These are phyloP conservation scores for Hortaea werneckii DNA, from an alignment of 2,329 filamentous ascomycete species.

Conservation along the genomic window DNA sequence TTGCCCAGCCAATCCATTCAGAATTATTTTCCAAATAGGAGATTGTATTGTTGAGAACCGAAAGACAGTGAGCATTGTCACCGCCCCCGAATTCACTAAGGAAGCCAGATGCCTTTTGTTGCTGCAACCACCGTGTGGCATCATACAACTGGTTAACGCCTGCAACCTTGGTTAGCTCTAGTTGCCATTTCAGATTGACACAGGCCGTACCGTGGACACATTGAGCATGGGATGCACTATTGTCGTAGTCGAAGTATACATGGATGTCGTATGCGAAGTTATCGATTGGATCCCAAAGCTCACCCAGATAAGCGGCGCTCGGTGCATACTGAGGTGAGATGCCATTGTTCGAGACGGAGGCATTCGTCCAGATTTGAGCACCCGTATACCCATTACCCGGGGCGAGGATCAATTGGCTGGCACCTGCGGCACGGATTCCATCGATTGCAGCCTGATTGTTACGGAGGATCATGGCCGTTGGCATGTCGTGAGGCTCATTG, in stretches of 20 bases:
- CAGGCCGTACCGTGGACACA: too few relatives aligned
- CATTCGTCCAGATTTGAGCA: not conserved
- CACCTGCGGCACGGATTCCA: conserved; percentile 2
- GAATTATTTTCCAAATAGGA: too few relatives aligned
- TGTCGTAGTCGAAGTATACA: conserved; percentile 3
- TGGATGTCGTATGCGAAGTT: conserved; percentile 5
- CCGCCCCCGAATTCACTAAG: too few relatives aligned
- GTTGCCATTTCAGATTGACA: too few relatives aligned
- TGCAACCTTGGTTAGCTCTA: too few relatives aligned
- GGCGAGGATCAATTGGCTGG: conserved; percentile 3
- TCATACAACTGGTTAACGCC: too few relatives aligned
- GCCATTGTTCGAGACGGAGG: not conserved
- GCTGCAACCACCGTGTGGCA: too few relatives aligned
- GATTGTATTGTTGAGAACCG: too few relatives aligned
- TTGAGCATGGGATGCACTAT: not conserved
- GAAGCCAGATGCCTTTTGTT: too few relatives aligned
- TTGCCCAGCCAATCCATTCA: too few relatives aligned
- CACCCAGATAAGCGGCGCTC: not conserved
- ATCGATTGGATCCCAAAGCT: conserved; percentile 2
- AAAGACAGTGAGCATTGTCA: too few relatives aligned
- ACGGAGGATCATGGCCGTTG: not conserved
- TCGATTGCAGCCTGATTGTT: conserved; percentile 5
- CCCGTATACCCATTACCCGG: conserved; percentile 5
- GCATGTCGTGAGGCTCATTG: conserved; percentile 6
- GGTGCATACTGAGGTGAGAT: not conserved